Conservation (phyloP, 179 eudicot species). For the Camellia oleifera region DNA sequence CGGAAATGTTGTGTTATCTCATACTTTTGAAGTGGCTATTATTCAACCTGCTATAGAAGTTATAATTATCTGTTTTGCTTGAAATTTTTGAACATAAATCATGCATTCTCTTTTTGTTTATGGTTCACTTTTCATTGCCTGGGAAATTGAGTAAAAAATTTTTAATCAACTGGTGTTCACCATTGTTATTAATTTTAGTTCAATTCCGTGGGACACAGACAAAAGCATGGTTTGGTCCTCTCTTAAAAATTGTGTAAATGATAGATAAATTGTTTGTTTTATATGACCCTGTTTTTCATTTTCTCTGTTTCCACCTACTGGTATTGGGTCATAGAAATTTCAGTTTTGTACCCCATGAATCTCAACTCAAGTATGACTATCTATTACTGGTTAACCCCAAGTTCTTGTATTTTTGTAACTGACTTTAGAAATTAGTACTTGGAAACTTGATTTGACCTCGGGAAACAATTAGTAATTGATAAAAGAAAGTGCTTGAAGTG, state of each 20-base stretch:
- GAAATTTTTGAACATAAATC: background rate
- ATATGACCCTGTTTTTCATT: background rate
- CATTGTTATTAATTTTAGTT: background rate
- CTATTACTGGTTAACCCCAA: background rate
- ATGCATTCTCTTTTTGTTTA: background rate
- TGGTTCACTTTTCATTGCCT: background rate
- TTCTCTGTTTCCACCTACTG: background rate
- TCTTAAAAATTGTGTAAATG: background rate
- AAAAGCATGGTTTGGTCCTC: background rate
- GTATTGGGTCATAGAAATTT: background rate
- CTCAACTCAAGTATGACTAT: background rate
- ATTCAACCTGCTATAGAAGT: background rate
- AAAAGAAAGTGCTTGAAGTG: background rate
- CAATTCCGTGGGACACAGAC: background rate
- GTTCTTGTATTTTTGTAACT: background rate
- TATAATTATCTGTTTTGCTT: background rate
- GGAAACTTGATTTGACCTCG: slow-evolving; percentile 3
- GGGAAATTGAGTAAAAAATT: background rate
- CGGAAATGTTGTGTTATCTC: background rate
- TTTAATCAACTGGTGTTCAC: background rate
- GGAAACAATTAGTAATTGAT: background rate
- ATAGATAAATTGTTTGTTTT: background rate
- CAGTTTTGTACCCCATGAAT: background rate
- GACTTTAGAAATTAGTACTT: background rate
- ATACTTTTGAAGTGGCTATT: background rate